A percentile compares a stretch with the other conserved stretches of the same genome.
Evolutionary conservation across 495 filamentous ascomycete genomes (phyloP).

Genomic region (Chaetomium cochliodes): DNA sequence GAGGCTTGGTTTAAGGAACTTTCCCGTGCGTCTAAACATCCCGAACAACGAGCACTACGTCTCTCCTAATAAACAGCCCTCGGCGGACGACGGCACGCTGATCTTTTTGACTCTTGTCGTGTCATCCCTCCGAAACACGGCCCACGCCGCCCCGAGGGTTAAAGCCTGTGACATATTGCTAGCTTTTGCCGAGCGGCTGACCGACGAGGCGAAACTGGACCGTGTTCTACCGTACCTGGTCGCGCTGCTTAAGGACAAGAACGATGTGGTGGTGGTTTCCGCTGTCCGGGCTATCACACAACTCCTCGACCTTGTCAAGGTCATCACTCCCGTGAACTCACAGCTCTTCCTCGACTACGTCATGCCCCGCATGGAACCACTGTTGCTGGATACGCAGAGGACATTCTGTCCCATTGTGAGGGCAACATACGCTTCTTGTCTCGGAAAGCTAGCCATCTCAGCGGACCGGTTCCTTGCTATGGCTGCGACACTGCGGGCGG

Average conservation of each 20-base stretch:
- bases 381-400: slow-evolving; percentile 58
- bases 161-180: slow-evolving; percentile 91
- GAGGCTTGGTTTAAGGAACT: slow-evolving; percentile 51
- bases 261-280: slow-evolving; percentile 77
- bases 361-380: slow-evolving; percentile 73
- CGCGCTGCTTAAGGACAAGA: slow-evolving; percentile 72
- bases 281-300: slow-evolving; percentile 85
- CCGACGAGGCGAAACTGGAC: slow-evolving; percentile 96
- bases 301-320: slow-evolving; percentile 78
- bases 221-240: slow-evolving; percentile 89
- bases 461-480: slow-evolving; percentile 83
- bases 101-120: slow-evolving; percentile 88
- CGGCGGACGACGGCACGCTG: slow-evolving; percentile 83
- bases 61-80: slow-evolving; percentile 43
- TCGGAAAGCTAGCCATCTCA: slow-evolving; percentile 88
- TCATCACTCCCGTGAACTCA: slow-evolving; percentile 91
- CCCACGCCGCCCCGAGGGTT: slow-evolving; percentile 79
- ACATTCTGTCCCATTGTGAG: slow-evolving; percentile 69
- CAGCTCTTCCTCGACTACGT: slow-evolving; percentile 96
- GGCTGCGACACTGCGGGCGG: slow-evolving; percentile 81
- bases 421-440: slow-evolving; percentile 86
- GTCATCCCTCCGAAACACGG: slow-evolving; percentile 83
- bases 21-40: slow-evolving; percentile 83
- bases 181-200: slow-evolving; percentile 85
- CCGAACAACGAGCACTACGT: slow-evolving; percentile 74